phyloP scores from a whole-genome alignment of 345 rosid species.

The Chamaenerion angustifolium region DNA sequence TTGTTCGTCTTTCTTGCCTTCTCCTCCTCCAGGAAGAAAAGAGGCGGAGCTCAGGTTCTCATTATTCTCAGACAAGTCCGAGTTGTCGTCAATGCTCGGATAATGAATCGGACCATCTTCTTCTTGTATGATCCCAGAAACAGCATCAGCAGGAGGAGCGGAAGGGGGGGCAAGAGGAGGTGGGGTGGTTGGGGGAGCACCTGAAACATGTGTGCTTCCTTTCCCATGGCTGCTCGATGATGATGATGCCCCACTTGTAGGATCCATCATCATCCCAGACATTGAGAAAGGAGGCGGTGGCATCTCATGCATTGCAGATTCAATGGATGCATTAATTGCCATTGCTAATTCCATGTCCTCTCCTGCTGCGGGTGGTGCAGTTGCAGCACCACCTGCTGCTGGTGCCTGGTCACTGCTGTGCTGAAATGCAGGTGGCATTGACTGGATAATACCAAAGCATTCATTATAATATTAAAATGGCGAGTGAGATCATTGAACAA shows the following conservation, averaged over 20 bases:
- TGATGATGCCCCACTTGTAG: constrained; percentile 11
- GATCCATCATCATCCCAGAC: constrained; percentile 16
- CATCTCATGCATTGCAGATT: constrained; percentile 29
- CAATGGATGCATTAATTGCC: constrained; percentile 75
- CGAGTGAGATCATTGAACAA: too few species aligned
- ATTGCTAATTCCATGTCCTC: constrained; percentile 51
- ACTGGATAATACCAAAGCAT: constrained; percentile 25
- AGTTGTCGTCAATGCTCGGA: constrained; percentile 46
- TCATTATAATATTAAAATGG: too few species aligned
- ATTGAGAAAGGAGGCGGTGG: constrained; percentile 11
- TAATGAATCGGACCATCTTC: constrained; percentile 66
- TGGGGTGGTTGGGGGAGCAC: neutral
- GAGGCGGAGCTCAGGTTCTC: constrained; percentile 20
- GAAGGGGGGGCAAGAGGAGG: constrained; percentile 34
- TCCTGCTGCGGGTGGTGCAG: constrained; percentile 48
- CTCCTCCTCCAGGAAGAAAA: constrained; percentile 17
- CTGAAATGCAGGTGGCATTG: constrained; percentile 50
- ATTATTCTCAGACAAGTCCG: constrained; percentile 14
- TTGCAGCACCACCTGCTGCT: constrained; percentile 21
- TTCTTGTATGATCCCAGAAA: constrained; percentile 13
- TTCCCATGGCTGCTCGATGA: constrained; percentile 8
- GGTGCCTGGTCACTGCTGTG: constrained; percentile 18
- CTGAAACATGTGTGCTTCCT: too few species aligned
- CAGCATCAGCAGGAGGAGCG: constrained; percentile 39
- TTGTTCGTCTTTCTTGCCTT: constrained; percentile 33